Conservation (phyloP, 805 yeast genomes). For the Priceomyces medius region DNA sequence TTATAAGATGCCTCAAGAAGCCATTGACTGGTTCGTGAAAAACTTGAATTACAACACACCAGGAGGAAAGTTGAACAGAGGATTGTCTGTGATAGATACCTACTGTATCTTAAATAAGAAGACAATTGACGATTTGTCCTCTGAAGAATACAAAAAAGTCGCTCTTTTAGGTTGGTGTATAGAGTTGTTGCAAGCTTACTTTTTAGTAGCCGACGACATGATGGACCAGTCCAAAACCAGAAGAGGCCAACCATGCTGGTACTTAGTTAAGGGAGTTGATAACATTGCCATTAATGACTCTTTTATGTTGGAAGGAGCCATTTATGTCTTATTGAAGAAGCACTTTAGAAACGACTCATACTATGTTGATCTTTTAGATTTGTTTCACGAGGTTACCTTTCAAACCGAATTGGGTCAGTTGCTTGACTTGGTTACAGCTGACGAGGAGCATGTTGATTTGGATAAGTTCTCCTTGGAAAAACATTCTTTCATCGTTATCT, state of each 20-base stretch:
- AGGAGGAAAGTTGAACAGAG: conserved; percentile 96
- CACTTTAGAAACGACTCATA: conserved; percentile 80
- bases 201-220: conserved; percentile 97
- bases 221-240: conserved; percentile 97
- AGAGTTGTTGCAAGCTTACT: conserved; percentile 93
- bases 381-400: conserved; percentile 96
- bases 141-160: conserved; percentile 74
- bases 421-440: conserved; percentile 93
- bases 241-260: conserved; percentile 99
- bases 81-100: conserved; percentile 92
- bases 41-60: conserved; percentile 83
- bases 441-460: conserved; percentile 90
- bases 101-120: conserved; percentile 72
- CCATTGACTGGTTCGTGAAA: conserved; percentile 78
- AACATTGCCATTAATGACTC: conserved; percentile 97
- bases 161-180: conserved; percentile 94
- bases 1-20: conserved; percentile 84
- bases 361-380: conserved; percentile 86
- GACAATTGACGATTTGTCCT: conserved; percentile 55
- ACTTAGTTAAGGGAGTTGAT: conserved; percentile 72
- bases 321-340: conserved; percentile 83
- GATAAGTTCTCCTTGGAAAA: conserved; percentile 81
- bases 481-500: conserved; percentile 93
- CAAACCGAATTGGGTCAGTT: conserved; percentile 97
- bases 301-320: conserved; percentile 93